Evolutionary conservation across 2,329 filamentous ascomycete genomes (phyloP).

Genomic region (Rachicladosporium sp.): DNA sequence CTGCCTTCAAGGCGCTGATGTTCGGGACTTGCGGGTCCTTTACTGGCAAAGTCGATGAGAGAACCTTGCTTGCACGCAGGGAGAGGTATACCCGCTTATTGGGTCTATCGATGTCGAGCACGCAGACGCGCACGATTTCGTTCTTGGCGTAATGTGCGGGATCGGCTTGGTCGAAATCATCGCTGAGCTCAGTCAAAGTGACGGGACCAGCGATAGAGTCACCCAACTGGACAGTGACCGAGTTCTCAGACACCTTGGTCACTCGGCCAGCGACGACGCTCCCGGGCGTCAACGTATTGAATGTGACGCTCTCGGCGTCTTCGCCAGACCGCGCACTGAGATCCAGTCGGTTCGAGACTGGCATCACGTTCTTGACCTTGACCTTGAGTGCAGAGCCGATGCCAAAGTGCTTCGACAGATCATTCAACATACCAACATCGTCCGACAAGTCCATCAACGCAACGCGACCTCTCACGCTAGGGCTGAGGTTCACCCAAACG

Average conservation of each 20-base stretch:
- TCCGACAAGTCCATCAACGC: slow-evolving; percentile 75
- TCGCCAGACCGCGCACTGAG: slow-evolving; percentile 35
- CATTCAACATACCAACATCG: slow-evolving; percentile 64
- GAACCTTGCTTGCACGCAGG: slow-evolving; percentile 70
- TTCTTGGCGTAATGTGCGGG: slow-evolving; percentile 67
- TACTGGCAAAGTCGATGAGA: slow-evolving; percentile 72
- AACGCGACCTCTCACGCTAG: slow-evolving; percentile 74
- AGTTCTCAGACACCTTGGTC: slow-evolving; percentile 73
- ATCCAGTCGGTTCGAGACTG: slow-evolving; percentile 63
- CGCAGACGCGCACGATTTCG: slow-evolving; percentile 75
- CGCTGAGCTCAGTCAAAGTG: slow-evolving; percentile 68
- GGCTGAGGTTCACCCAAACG: slow-evolving; percentile 84
- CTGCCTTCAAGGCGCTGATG: slow-evolving; percentile 57
- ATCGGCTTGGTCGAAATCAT: slow-evolving; percentile 74
- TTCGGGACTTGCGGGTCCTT: slow-evolving; percentile 68
- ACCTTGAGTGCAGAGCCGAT: slow-evolving; percentile 79
- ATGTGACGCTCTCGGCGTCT: slow-evolving; percentile 45
- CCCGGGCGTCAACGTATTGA: slow-evolving; percentile 61
- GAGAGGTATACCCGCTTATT: slow-evolving; percentile 82
- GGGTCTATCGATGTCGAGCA: slow-evolving; percentile 63
- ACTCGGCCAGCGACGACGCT: slow-evolving; percentile 74
- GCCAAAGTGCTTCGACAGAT: slow-evolving; percentile 71
- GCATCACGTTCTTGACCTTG: slow-evolving; percentile 62
- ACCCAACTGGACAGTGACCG: slow-evolving; percentile 74
- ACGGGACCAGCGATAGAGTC: slow-evolving; percentile 69